These are phyloP conservation scores for Candida albicans DNA, from an alignment of 1,139 yeast genomes.

Conservation along the genomic window DNA sequence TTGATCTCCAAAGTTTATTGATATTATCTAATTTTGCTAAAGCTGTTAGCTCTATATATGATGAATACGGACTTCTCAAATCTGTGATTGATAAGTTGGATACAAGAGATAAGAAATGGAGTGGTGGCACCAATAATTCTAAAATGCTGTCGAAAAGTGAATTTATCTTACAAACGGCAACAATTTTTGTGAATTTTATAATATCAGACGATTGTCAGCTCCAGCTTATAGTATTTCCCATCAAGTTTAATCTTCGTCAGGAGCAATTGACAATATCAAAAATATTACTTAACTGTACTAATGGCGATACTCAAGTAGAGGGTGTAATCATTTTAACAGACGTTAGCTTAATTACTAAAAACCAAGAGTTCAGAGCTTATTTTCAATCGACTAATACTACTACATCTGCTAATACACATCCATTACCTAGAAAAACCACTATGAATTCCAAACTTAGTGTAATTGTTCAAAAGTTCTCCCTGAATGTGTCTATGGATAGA, in stretches of 20 bases:
- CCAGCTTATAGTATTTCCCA: conserved; percentile 33
- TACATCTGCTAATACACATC: conserved; percentile 13
- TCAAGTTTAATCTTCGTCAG: conserved; percentile 33
- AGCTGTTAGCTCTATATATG: conserved; percentile 10
- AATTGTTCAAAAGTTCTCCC: conserved; percentile 19
- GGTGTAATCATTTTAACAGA: conserved; percentile 23
- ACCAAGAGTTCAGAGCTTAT: conserved; percentile 28
- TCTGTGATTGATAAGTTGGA: conserved; percentile 13
- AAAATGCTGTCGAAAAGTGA: conserved; percentile 10
- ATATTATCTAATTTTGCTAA: conserved; percentile 17
- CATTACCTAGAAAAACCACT: conserved; percentile 22
- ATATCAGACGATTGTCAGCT: conserved; percentile 15
- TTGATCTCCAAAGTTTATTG: conserved; percentile 27
- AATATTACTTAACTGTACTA: conserved; percentile 20
- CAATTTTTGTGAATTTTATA: conserved; percentile 19
- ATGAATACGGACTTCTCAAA: conserved; percentile 11
- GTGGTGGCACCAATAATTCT: background rate
- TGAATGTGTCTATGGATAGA: conserved; percentile 15
- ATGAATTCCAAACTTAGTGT: conserved; percentile 22
- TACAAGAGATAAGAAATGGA: conserved; percentile 1
- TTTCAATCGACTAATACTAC: conserved; percentile 17
- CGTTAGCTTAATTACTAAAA: conserved; percentile 19
- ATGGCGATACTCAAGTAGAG: conserved; percentile 9
- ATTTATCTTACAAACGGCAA: conserved; percentile 36
- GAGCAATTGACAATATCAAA: conserved; percentile 33